These are phyloP conservation scores for Solanum aculeatissimum DNA, from an alignment of 305 asterid genomes.

Conservation along the genomic window DNA sequence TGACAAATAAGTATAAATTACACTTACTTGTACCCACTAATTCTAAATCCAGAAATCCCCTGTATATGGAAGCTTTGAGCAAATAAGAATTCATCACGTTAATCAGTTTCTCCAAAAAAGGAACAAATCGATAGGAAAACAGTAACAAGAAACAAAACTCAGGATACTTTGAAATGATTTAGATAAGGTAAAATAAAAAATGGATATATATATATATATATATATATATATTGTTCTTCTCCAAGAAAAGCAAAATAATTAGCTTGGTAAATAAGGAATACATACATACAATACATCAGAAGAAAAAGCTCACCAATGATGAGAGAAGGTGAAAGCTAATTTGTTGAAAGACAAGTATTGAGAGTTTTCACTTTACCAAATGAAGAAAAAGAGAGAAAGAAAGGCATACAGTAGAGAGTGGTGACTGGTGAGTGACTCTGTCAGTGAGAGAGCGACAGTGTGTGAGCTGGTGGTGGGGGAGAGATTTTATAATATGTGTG, in stretches of 20 bases:
- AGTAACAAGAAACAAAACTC: background rate
- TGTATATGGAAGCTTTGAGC: background rate
- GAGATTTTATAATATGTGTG: background rate
- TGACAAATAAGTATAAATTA: too few species aligned
- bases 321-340: background rate
- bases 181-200: background rate
- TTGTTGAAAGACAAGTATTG: background rate
- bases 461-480: background rate
- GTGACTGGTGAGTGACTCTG: slow-evolving; percentile 3
- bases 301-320: background rate
- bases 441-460: background rate
- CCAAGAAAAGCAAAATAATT: background rate
- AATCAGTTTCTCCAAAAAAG: background rate
- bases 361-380: background rate
- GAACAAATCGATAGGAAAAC: background rate
- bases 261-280: background rate
- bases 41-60: background rate
- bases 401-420: background rate
- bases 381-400: background rate
- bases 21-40: background rate
- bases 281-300: background rate
- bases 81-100: background rate
- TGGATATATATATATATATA: too few species aligned
- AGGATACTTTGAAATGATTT: background rate
- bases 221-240: background rate